Evolutionary conservation across 768 basidiomycete species (phyloP), one percentile per base, ranked within the genome.

Genomic region (Leucocoprinus birnbaumii): DNA sequence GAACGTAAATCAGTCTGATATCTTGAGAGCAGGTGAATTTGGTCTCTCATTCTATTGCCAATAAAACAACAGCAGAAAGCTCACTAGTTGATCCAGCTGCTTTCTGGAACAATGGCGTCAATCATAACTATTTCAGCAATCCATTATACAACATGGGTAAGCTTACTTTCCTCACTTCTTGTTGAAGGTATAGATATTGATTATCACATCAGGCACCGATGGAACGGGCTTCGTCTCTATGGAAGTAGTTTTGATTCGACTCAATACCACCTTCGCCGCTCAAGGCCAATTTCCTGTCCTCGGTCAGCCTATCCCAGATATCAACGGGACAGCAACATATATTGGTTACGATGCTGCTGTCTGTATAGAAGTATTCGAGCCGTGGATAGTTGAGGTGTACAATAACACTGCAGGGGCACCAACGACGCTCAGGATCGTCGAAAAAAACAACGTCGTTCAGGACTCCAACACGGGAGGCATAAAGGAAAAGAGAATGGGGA

Each of bases 291-390:
- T 73, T 49, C 59, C 62, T 6, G 46, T 59, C 14, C 55, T 51
- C 27, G 63, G 65, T 18, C 49, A 61, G 2, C 56, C 55, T 22
- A 24, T 64, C 3, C 65, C 63, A 7, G 66, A 69, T 48, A 50
- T 34, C 18, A 50, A 62, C 16, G 71, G 73, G 10, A 60, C 61
- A 22, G 52, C 61, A 9, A 71, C 70, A 3, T 66, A 55, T 55
- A 66, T 77, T 26, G 76, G 75, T 2, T 72, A 68, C 27, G 76
- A 77, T 48, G 69, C 72, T 9, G 71, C 66, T 0, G 66, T 74
- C 22, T 77, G 75, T 51, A 54, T 75, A 7, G 66, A 74, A 57
- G 52, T 73, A 1, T 73, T 74, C 31, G 74, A 77, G 48, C 74
- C 74, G 1, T 77, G 71, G 69, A 58, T 77, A 16, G 54, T 76